Conservation (phyloP, 768 basidiomycete species). For the Lactarius vividus region DNA sequence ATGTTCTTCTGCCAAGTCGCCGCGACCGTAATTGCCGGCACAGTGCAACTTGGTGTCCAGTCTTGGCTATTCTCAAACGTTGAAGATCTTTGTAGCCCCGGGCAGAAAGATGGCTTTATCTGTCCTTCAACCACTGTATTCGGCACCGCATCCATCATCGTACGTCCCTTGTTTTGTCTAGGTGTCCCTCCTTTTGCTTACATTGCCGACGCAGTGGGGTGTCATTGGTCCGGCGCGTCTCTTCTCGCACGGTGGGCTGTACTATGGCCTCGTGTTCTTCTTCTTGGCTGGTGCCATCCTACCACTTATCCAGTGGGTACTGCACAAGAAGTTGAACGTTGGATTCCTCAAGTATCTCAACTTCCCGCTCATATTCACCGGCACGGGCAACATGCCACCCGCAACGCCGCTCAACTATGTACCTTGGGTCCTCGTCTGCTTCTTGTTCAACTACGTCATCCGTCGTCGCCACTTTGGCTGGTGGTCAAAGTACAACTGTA, state of each 20-base stretch:
- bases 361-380: constrained; percentile 45
- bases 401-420: constrained; percentile 43
- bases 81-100: constrained; percentile 50
- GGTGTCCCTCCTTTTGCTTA: neutral
- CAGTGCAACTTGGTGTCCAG: constrained; percentile 73
- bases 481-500: constrained; percentile 42
- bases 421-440: constrained; percentile 39
- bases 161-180: constrained; percentile 38
- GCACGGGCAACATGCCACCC: constrained; percentile 42
- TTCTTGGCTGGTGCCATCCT: constrained; percentile 73
- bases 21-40: constrained; percentile 66
- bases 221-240: constrained; percentile 68
- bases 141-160: constrained; percentile 71
- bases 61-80: constrained; percentile 75
- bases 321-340: constrained; percentile 31
- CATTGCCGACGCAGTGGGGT: constrained; percentile 39
- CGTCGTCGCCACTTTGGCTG: constrained; percentile 39
- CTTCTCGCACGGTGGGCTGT: constrained; percentile 6
- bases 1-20: constrained; percentile 75
- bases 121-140: constrained; percentile 72
- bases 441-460: constrained; percentile 40
- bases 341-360: constrained; percentile 56
- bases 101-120: constrained; percentile 61
- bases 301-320: constrained; percentile 53
- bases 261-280: constrained; percentile 54